Evolutionary conservation across 192 early-diverging fungal genomes (phyloP).

Genomic region (Piromyces finnis): DNA sequence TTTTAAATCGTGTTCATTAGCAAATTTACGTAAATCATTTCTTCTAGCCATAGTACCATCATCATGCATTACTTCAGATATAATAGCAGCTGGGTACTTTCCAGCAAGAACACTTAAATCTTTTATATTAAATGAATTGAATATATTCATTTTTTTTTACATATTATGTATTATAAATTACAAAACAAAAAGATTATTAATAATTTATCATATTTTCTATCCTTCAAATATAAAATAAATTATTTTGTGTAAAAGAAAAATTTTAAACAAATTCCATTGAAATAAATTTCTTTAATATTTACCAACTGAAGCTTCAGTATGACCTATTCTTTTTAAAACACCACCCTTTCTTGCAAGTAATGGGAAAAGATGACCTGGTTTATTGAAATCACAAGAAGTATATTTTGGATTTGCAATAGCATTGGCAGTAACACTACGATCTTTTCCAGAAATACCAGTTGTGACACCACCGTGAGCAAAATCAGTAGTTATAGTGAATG

Average conservation of each 20-base stretch:
- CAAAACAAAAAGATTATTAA: no score
- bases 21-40: constrained; percentile 74
- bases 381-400: constrained; percentile 45
- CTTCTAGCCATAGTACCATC: constrained; percentile 86
- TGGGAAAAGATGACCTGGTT: constrained; percentile 91
- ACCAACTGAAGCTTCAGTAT: constrained; percentile 81
- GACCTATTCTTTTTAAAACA: constrained; percentile 70
- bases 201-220: no score
- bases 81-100: constrained; percentile 65
- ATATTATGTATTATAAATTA: no score
- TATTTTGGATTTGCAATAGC: constrained; percentile 57
- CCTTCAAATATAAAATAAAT: no score
- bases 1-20: constrained; percentile 63
- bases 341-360: constrained; percentile 67
- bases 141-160: not conserved
- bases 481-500: constrained; percentile 87
- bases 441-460: constrained; percentile 89
- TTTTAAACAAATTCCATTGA: no score
- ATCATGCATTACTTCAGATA: constrained; percentile 82
- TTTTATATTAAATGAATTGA: no score
- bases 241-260: no score
- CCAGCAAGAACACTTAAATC: constrained; percentile 77
- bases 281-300: no score
- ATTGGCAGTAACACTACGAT: constrained; percentile 61
- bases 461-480: constrained; percentile 56